Evolutionary conservation across 495 filamentous ascomycete genomes (phyloP).

Genomic region (Penicillium cinerascens): DNA sequence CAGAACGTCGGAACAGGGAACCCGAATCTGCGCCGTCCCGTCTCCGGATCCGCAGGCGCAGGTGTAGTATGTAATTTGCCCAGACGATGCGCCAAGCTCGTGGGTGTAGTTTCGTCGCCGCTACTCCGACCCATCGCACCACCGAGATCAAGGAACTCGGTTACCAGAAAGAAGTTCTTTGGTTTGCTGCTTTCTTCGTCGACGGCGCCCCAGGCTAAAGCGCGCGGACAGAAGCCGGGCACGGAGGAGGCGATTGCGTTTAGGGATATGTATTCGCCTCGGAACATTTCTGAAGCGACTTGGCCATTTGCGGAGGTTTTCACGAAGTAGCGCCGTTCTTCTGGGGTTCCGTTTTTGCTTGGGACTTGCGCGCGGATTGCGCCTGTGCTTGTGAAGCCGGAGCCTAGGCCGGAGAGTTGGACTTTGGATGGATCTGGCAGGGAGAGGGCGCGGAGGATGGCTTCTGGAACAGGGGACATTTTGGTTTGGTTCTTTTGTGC

Average conservation of each 20-base stretch:
- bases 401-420: constrained; percentile 57
- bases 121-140: constrained; percentile 20
- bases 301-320: constrained; percentile 64
- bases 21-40: constrained; percentile 62
- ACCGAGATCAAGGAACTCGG: constrained; percentile 72
- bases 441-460: constrained; percentile 62
- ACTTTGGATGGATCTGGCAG: constrained; percentile 55
- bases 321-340: constrained; percentile 68
- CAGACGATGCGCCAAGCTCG: constrained; percentile 66
- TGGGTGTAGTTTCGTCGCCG: constrained; percentile 17
- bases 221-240: constrained; percentile 69
- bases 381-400: constrained; percentile 71
- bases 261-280: constrained; percentile 78
- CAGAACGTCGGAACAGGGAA: constrained; percentile 84
- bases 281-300: constrained; percentile 73
- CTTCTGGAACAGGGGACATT: constrained; percentile 47
- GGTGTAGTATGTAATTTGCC: constrained; percentile 77
- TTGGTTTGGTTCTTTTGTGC: background rate
- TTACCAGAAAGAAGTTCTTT: constrained; percentile 65
- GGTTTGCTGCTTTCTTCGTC: constrained; percentile 32
- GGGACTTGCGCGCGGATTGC: constrained; percentile 55
- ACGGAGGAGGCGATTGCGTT: constrained; percentile 71
- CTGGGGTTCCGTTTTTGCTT: constrained; percentile 38
- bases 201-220: constrained; percentile 66
- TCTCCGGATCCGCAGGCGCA: constrained; percentile 54